Base-by-base conservation (phyloP, 2,329 filamentous ascomycete genomes). In the Teratosphaeria gauchensis region DNA sequence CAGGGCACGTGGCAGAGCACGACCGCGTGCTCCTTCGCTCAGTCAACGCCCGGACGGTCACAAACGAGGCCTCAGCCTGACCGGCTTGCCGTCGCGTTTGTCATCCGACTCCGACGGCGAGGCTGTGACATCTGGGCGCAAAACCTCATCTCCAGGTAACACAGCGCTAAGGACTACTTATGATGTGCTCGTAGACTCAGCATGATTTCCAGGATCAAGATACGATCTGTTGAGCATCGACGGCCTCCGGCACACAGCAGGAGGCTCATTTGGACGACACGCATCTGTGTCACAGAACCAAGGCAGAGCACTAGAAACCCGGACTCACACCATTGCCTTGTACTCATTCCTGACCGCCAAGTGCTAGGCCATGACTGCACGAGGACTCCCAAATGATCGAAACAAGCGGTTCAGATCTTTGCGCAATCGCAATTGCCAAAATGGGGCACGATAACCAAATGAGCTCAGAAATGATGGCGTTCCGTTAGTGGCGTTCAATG, bases 1-100 rank as follows among this genome's bases (percentile, higher is more conserved):
- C 5, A 75, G 84, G 64, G 84, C 84, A 35, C 76, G 80, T 59
- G 84, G 84, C 4, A 78, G 79, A 64, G 77, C 78, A 59, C 76
- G 82, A 61, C 85, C 85, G 5, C 76, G 83, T 62, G 84, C 83
- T 38, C 84, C 84, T 14, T 85, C 79, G 66, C 73, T 88, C 56
- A 81, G 76, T 54, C 82, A 84, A 67, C 73, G 82, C 59, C 80
- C 82, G 2, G 78, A 74, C 63, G 82, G 81, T 7, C 74, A 75
- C 62, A 74, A 71, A 28, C 70, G 78, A 31, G 68, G 67, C 9
- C 75, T 80, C 63, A 78, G 76, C 59, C 64, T 78, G 32, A 68
- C 73, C 65, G 59, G 66, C 62, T 56, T 65, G 62, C 58, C 58
- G 28, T 54, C 54, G 53, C 60, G 42, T 19, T n/a, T 48, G 9